Percentiles rank a stretch among this genome's conserved stretches.
These are phyloP conservation scores for Blumeriella jaapii DNA, from an alignment of 2,329 filamentous ascomycete species.

Conservation along the genomic window DNA sequence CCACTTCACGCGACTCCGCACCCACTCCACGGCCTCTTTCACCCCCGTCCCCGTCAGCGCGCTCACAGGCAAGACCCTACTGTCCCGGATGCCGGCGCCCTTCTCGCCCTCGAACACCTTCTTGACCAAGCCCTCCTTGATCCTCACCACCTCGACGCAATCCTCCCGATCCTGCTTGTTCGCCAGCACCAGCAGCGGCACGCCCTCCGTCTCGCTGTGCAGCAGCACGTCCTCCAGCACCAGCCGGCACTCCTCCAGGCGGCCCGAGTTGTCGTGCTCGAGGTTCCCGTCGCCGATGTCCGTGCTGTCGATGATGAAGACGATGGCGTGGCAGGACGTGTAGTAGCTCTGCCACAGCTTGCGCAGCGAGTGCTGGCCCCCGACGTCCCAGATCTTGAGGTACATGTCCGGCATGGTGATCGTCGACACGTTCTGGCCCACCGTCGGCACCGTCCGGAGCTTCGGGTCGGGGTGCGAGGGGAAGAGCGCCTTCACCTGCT, in stretches of 20 bases:
- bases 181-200: slow-evolving; percentile 82
- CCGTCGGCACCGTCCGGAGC: slow-evolving; percentile 85
- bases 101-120: slow-evolving; percentile 94
- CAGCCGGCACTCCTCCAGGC: slow-evolving; percentile 77
- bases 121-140: slow-evolving; percentile 93
- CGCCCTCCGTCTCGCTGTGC: slow-evolving; percentile 77
- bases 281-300: slow-evolving; percentile 69
- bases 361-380: slow-evolving; percentile 80
- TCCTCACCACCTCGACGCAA: slow-evolving; percentile 91
- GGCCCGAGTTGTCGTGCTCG: slow-evolving; percentile 35
- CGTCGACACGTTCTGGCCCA: slow-evolving; percentile 92
- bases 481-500: slow-evolving; percentile 88
- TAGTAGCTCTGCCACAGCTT: slow-evolving; percentile 96
- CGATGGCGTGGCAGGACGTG: slow-evolving; percentile 84
- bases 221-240: slow-evolving; percentile 86
- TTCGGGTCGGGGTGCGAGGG: slow-evolving; percentile 50
- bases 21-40: slow-evolving; percentile 92
- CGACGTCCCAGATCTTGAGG: slow-evolving; percentile 97
- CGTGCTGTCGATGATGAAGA: slow-evolving; percentile 93
- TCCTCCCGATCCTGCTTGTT: slow-evolving; percentile 98
- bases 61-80: slow-evolving; percentile 79
- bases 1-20: slow-evolving; percentile 85
- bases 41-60: slow-evolving; percentile 85
- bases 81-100: slow-evolving; percentile 75
- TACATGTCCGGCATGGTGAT: slow-evolving; percentile 90